Evolutionary conservation across 176 grass and related monocot species (phyloP), one percentile per base, ranked within the genome.

Genomic region (Avena atlantica): DNA sequence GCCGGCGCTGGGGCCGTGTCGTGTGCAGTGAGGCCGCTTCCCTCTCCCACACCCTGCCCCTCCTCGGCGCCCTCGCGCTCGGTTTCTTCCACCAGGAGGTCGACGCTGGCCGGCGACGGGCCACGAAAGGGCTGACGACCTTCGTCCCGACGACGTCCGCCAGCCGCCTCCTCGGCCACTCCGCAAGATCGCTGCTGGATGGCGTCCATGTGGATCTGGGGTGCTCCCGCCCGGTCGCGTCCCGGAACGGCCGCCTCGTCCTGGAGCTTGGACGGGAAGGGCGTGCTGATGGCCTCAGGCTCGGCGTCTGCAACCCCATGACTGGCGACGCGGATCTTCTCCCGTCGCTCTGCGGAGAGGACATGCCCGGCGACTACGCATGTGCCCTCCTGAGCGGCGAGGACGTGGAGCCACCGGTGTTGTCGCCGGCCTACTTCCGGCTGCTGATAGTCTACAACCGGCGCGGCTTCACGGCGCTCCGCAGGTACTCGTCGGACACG

Each of bases 391-490:
- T 69, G 74, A 85, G 74, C 48, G 48, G 4, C 29, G 61, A 85
- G 12, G 84, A 85, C 66, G 29, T 71, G 48, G 66, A 83, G 49
- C 17, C 62, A 3, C 27, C 53, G 21, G 36, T 23, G 9, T 53
- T 55, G 3, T 21, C 70, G 40, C 9, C 42, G 19, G 9, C 10
- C 10, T 73, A 48, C 13, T 55, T 65, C 27, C 86, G 69, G 68
- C 56, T 87, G 20, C 55, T 87, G 40, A 8, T 87, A 6, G 40
- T 81, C 12, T 85, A 85, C 74, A 78, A 78, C 66, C 44, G 55
- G 4, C 17, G 56, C 17, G 45, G 68, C 78, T 74, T 73, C 44
- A 81, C 85, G 14, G 56, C 67, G 57, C 29, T 73, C 20, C 42
- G 67, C 7, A 74, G 3, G 53, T 81, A 27, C 78, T 87, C 66